Evolutionary conservation across 495 filamentous ascomycete species (phyloP).

Genomic region (Venustampulla echinocandica): DNA sequence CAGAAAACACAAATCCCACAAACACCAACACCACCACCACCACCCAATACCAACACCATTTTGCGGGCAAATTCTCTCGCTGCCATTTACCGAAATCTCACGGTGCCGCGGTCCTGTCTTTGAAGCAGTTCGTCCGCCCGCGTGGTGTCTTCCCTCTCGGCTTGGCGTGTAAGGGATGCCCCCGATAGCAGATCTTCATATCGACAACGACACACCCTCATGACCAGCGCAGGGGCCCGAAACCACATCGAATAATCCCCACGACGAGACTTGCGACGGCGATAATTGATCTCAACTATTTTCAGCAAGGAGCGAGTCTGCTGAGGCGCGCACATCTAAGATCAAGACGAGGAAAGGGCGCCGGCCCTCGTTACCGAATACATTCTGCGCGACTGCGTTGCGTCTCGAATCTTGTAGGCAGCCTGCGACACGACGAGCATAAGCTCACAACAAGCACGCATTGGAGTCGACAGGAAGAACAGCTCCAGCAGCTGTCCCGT

Average conservation of each 20-base stretch:
- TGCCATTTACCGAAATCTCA: too few relatives aligned
- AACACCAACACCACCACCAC: too few relatives aligned
- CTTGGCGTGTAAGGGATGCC: background rate
- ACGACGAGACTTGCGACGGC: background rate
- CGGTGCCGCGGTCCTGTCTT: too few relatives aligned
- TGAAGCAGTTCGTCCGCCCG: too few relatives aligned
- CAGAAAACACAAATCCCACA: too few relatives aligned
- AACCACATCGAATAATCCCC: background rate
- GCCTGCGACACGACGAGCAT: background rate
- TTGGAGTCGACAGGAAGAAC: constrained; percentile 28
- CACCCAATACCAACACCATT: too few relatives aligned
- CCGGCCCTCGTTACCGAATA: background rate
- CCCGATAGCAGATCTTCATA: background rate
- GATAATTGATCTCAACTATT: background rate
- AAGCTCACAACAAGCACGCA: constrained; percentile 14
- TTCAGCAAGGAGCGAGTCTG: background rate
- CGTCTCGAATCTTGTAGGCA: background rate
- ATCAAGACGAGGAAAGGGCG: constrained; percentile 6
- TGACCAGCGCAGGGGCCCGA: background rate
- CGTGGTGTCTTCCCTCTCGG: background rate
- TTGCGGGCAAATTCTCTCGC: too few relatives aligned
- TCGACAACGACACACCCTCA: background rate
- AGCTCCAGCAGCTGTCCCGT: constrained; percentile 7
- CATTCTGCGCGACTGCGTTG: background rate
- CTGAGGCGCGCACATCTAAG: background rate